A percentile compares a stretch with the other conserved stretches of the same genome.
These are phyloP conservation scores for Boletus mariae DNA, from an alignment of 1,284 basidiomycete species.

Conservation along the genomic window DNA sequence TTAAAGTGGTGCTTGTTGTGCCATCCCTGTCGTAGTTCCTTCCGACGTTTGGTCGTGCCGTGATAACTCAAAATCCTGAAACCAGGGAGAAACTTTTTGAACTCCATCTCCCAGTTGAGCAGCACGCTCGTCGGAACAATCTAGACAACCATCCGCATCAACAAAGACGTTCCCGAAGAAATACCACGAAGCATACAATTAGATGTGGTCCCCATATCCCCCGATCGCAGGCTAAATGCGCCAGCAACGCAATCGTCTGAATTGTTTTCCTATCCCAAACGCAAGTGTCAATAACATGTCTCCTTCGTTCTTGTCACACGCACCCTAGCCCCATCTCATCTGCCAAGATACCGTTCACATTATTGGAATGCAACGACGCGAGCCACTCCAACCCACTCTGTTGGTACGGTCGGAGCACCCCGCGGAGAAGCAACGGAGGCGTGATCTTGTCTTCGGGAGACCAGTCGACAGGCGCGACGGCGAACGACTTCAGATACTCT, in stretches of 20 bases:
- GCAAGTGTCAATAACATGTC: constrained; percentile 4
- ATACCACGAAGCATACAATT: constrained; percentile 48
- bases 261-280: constrained; percentile 81
- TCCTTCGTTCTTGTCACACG: constrained; percentile 27
- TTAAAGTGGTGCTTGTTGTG: constrained; percentile 91
- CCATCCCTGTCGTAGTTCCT: constrained; percentile 93
- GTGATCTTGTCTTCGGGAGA: constrained; percentile 56
- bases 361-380: constrained; percentile 81
- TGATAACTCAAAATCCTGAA: constrained; percentile 93
- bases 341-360: constrained; percentile 90
- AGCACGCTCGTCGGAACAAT: constrained; percentile 94
- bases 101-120: constrained; percentile 99
- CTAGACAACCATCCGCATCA: constrained; percentile 28
- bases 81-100: constrained; percentile 96
- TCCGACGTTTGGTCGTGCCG: constrained; percentile 86
- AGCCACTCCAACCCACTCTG: constrained; percentile 95
- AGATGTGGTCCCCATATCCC: constrained; percentile 98
- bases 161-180: neutral
- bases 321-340: constrained; percentile 93
- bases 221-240: constrained; percentile 89
- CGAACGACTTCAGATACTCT: constrained; percentile 60
- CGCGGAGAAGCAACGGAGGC: constrained; percentile 82
- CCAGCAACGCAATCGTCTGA: constrained; percentile 90
- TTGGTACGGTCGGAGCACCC: constrained; percentile 90
- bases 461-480: constrained; percentile 67